Conservation (phyloP, 306 rosid genomes). For the Acacia acuminata region DNA sequence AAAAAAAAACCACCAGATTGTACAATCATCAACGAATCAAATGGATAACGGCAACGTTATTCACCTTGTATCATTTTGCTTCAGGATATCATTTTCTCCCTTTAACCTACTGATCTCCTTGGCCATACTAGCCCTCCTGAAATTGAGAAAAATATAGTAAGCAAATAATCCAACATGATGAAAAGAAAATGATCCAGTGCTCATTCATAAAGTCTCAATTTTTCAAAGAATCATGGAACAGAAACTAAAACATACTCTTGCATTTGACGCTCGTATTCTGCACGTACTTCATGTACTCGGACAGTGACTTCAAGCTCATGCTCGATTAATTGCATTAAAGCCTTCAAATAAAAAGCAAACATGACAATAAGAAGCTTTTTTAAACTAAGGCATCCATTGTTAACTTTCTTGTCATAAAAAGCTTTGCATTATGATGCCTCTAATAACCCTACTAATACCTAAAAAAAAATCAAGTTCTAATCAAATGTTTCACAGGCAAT, state of each 20-base stretch:
- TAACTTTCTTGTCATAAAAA: conserved; percentile 6
- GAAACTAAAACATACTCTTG: conserved; percentile 68
- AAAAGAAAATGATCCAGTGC: neutral
- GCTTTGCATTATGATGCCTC: neutral
- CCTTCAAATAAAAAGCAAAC: conserved; percentile 48
- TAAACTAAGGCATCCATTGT: conserved; percentile 1
- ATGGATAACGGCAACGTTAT: neutral
- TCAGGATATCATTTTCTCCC: conserved; percentile 44
- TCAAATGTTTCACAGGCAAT: conserved; percentile 19
- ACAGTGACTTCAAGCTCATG: conserved; percentile 95
- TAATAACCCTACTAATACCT: neutral
- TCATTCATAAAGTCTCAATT: neutral
- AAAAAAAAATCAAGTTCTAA: conserved; percentile 10
- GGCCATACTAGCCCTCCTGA: conserved; percentile 55
- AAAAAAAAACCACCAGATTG: conserved; percentile 3
- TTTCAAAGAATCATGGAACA: conserved; percentile 1
- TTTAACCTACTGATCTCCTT: conserved; percentile 47
- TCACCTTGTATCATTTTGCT: conserved; percentile 40
- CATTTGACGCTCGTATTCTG: conserved; percentile 85
- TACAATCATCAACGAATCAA: conserved; percentile 1
- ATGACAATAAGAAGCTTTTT: conserved; percentile 15
- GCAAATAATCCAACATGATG: neutral
- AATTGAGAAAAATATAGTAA: conserved; percentile 11
- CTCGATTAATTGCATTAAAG: conserved; percentile 86
- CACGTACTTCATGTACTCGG: conserved; percentile 91